Conservation (phyloP, 2,329 filamentous ascomycete species). For the Tolypocladium cylindrosporum region DNA sequence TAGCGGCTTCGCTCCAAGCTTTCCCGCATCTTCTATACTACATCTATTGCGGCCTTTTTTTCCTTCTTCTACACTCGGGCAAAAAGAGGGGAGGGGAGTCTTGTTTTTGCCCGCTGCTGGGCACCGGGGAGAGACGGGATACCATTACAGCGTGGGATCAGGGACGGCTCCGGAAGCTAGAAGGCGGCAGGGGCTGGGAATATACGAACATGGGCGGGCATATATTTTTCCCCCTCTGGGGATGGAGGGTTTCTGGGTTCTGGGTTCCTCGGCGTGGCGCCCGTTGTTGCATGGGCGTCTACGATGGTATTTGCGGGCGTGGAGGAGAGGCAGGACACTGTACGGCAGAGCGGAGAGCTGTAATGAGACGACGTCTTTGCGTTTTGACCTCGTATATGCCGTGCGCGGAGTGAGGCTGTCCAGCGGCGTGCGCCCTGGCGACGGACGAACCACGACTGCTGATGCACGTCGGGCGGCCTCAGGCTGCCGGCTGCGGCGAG, state of each 20-base stretch:
- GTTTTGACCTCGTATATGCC: background rate
- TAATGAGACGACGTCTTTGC: too few species aligned
- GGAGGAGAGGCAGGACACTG: background rate
- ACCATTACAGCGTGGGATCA: background rate
- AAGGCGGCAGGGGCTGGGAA: background rate
- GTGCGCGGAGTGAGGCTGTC: background rate
- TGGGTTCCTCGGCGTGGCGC: background rate
- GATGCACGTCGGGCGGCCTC: background rate
- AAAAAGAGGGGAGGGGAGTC: background rate
- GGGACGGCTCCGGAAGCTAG: background rate
- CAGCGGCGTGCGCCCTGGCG: background rate
- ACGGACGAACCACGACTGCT: background rate
- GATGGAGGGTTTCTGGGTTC: background rate
- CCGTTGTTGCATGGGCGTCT: background rate
- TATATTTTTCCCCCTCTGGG: background rate
- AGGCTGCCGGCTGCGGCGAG: background rate
- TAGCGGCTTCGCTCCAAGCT: background rate
- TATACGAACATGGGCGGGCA: background rate
- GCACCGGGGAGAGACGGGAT: background rate
- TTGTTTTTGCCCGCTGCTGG: background rate
- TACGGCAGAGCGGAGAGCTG: background rate
- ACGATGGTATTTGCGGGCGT: background rate
- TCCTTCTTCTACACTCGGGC: background rate
- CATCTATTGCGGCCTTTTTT: background rate
- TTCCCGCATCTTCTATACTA: background rate